Evolutionary conservation across 768 basidiomycete species (phyloP), one percentile per base, ranked within the genome.

Genomic region (Lactifluus echinatus): DNA sequence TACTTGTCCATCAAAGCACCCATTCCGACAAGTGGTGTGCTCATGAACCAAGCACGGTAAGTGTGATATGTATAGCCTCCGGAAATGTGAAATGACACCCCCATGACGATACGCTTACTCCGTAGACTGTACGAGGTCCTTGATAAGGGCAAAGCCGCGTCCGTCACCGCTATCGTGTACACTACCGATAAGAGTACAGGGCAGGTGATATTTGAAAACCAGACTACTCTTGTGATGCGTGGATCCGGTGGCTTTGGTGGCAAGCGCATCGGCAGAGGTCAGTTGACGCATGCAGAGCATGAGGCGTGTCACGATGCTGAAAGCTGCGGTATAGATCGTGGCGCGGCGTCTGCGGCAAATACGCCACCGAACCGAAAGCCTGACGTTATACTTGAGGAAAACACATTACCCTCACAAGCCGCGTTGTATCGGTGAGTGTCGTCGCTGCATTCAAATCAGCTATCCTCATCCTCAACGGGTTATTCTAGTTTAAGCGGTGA

Each of bases 161-260:
- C 92, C 2, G 87, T 96, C 10, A 93, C 93, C 2, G 75, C 75
- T 26, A 74, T 88, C 24, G 81, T 87, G 4, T 80, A 87, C 63
- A 95, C 93, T 2, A 81, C 82, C 65, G 90, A 98, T 71, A 85
- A 87, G 66, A 67, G 67, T 44, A 82, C 84, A 0, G 93, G 93
- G 2, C 75, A 87, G 54, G 72, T 90, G 52, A 77, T 98, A 53
- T 95, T 91, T 67, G 93, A 96, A 72, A 96, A 91, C 70, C 89
- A 94, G 69, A 81, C 84, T 12, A 99, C 95, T 0, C 76, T 94
- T 1, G 89, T 97, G 71, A 83, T 95, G 61, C 89, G 96, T 55
- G 94, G 93, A 1, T 79, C 89, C 24, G 96, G 96, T n/a, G 94
- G 93, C 0, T 96, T 99, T 70, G 92, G 92, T 2, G 96, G 96